Conservation (phyloP, 371 early-diverging fungal species). For the Blastocladiella emersonii region DNA sequence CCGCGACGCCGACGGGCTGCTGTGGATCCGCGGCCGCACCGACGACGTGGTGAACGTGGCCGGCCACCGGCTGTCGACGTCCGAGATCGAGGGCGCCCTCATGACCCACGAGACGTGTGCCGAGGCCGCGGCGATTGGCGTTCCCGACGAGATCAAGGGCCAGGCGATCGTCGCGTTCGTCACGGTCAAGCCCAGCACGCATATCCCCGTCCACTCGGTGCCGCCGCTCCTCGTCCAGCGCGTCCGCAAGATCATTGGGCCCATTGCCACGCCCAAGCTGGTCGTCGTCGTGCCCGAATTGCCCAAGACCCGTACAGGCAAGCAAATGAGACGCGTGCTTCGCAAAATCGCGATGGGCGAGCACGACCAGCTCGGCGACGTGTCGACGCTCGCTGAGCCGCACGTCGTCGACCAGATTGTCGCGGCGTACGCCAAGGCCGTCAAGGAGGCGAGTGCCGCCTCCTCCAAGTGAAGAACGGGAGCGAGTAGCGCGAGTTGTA, state of each 20-base stretch:
- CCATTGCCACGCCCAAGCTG: slow-evolving; percentile 84
- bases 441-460: too few species aligned
- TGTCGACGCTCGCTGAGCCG: slow-evolving; percentile 84
- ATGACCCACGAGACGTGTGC: slow-evolving; percentile 57
- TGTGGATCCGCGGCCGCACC: slow-evolving; percentile 87
- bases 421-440: too few species aligned
- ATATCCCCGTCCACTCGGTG: slow-evolving; percentile 1
- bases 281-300: slow-evolving; percentile 73
- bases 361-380: slow-evolving; percentile 71
- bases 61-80: slow-evolving; percentile 91
- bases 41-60: slow-evolving; percentile 97
- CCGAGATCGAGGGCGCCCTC: slow-evolving; percentile 88
- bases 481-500: too few species aligned
- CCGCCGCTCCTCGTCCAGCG: slow-evolving; percentile 41
- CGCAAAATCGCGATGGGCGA: slow-evolving; percentile 81
- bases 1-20: slow-evolving; percentile 81
- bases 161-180: slow-evolving; percentile 60
- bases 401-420: too few species aligned
- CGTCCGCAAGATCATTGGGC: slow-evolving; percentile 80
- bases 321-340: slow-evolving; percentile 84
- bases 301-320: slow-evolving; percentile 47
- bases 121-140: slow-evolving; percentile 91
- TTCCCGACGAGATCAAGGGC: slow-evolving; percentile 86
- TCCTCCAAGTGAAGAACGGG: too few species aligned
- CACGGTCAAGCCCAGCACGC: slow-evolving; percentile 31